Conservation (phyloP, 176 grass and related monocot genomes). For the Avena insularis region DNA sequence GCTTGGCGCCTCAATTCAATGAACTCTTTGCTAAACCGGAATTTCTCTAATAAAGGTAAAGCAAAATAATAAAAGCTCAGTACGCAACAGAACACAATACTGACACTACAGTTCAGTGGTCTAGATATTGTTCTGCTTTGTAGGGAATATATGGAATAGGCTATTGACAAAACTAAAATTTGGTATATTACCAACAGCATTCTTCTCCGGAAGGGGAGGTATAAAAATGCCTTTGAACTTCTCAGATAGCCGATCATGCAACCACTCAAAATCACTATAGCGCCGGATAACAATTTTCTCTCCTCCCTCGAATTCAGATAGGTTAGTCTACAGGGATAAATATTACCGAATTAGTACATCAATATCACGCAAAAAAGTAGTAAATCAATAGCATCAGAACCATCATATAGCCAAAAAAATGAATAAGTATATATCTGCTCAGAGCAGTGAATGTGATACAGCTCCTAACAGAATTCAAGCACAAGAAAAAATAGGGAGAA, state of each 20-base stretch:
- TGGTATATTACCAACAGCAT: conserved; percentile 81
- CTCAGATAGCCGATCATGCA: conserved; percentile 88
- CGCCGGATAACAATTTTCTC: conserved; percentile 99
- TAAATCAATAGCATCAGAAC: conserved; percentile 35
- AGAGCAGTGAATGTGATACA: background rate
- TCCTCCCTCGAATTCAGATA: conserved; percentile 83
- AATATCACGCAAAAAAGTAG: background rate
- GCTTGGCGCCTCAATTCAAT: conserved; percentile 96
- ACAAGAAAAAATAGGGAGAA: background rate
- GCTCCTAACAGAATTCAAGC: background rate
- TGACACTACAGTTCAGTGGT: background rate
- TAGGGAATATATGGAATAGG: conserved; percentile 18
- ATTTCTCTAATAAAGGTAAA: conserved; percentile 77
- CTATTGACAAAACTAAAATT: conserved; percentile 24
- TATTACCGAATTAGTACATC: conserved; percentile 36
- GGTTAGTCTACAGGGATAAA: conserved; percentile 73
- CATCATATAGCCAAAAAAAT: conserved; percentile 4
- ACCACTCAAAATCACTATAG: conserved; percentile 98
- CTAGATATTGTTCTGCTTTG: background rate
- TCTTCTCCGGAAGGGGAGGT: conserved; percentile 97
- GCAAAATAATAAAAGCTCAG: conserved; percentile 19
- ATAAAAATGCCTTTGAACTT: conserved; percentile 98
- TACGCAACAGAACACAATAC: conserved; percentile 13
- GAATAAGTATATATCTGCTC: background rate
- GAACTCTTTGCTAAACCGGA: conserved; percentile 95